Percentiles rank a stretch among this genome's conserved stretches.
Evolutionary conservation across 2,329 filamentous ascomycete genomes (phyloP).

Genomic region (Pseudogymnoascus sp.): DNA sequence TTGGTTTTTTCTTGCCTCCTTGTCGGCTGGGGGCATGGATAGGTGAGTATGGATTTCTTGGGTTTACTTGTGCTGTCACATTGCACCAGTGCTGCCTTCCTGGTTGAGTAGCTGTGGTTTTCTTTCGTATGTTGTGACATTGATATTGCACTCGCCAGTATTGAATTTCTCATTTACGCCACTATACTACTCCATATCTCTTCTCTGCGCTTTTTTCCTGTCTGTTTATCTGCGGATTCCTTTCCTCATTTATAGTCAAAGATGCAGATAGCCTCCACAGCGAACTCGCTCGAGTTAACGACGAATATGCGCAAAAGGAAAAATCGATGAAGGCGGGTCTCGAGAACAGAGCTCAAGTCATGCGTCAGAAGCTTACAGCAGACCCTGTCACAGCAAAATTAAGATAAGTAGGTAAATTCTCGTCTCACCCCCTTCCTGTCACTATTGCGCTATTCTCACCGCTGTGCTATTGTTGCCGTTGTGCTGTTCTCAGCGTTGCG

Average conservation of each 20-base stretch:
- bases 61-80: neutral
- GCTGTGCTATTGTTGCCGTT: too few species aligned
- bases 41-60: neutral
- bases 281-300: too few species aligned
- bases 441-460: too few species aligned
- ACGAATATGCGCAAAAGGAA: too few species aligned
- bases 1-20: neutral
- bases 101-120: neutral
- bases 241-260: neutral
- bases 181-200: neutral
- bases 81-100: neutral
- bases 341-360: too few species aligned
- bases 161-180: neutral
- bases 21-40: neutral
- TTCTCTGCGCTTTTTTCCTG: neutral
- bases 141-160: neutral
- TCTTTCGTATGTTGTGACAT: neutral
- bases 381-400: too few species aligned
- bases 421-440: too few species aligned
- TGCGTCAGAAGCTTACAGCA: too few species aligned
- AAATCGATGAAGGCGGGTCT: neutral
- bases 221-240: neutral
- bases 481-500: too few species aligned
- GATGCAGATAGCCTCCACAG: too few species aligned
- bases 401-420: too few species aligned